A percentile compares a stretch with the other conserved stretches of the same genome.
Evolutionary conservation across 2,329 filamentous ascomycete species (phyloP).

Genomic region (Aureobasidium sp.): DNA sequence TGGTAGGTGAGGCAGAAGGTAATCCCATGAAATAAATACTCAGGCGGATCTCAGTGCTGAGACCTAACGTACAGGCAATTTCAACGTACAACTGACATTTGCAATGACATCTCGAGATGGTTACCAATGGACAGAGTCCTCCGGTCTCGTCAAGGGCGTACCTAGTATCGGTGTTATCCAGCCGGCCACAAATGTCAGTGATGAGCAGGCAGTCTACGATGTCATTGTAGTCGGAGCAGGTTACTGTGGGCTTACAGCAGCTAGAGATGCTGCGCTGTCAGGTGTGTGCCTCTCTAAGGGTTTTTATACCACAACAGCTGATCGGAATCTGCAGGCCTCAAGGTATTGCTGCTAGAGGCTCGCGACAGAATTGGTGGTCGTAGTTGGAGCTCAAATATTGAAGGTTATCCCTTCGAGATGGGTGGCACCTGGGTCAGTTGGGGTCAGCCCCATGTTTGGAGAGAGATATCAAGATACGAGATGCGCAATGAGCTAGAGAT

Average conservation of each 20-base stretch:
- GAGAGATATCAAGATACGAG: constrained; percentile 27
- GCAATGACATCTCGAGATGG: constrained; percentile 7
- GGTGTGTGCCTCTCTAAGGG: background rate
- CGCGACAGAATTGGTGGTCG: constrained; percentile 45
- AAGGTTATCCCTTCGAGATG: constrained; percentile 41
- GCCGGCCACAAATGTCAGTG: background rate
- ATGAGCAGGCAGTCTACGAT: constrained; percentile 21
- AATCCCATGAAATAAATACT: background rate
- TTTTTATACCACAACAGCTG: background rate
- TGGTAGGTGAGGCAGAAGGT: background rate
- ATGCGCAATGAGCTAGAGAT: constrained; percentile 18
- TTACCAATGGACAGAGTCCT: constrained; percentile 6
- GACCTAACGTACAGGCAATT: background rate
- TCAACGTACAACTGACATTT: background rate
- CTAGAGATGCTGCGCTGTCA: constrained; percentile 24
- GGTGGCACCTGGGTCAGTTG: constrained; percentile 46
- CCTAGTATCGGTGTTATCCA: constrained; percentile 11
- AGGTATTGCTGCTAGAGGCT: constrained; percentile 41
- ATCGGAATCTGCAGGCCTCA: constrained; percentile 24
- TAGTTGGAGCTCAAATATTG: constrained; percentile 40
- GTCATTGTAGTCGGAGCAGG: constrained; percentile 38
- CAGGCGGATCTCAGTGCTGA: background rate
- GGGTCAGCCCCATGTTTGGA: constrained; percentile 26
- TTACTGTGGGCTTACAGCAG: constrained; percentile 28
- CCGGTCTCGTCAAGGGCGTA: background rate